These are phyloP conservation scores for Vaccinium vitisidaea DNA, from an alignment of 148 eudicot genomes.

Conservation along the genomic window DNA sequence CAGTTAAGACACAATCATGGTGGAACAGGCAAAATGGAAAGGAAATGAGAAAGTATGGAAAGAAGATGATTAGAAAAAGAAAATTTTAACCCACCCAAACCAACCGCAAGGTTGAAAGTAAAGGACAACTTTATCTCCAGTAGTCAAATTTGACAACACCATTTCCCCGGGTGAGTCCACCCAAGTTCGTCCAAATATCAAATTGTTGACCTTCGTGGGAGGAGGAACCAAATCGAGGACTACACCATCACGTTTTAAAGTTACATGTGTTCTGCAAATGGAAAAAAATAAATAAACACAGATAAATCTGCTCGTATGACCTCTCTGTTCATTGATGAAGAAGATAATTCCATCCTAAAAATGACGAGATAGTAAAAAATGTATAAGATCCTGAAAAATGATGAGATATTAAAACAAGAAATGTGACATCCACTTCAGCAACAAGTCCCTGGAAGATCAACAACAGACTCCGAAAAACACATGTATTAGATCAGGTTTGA, in stretches of 20 bases:
- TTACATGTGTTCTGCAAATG: constrained; percentile 66
- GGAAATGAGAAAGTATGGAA: background rate
- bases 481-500: background rate
- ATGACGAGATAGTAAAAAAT: background rate
- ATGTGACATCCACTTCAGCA: background rate
- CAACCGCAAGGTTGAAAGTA: constrained; percentile 98
- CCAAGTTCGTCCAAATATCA: constrained; percentile 97
- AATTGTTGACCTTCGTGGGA: constrained; percentile 84
- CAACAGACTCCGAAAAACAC: background rate
- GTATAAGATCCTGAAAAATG: background rate
- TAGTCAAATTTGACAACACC: constrained; percentile 79
- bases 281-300: background rate
- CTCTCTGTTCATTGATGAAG: background rate
- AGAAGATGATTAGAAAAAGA: background rate
- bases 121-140: constrained; percentile 91
- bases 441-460: background rate
- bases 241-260: constrained; percentile 72
- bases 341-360: background rate
- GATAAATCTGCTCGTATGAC: background rate
- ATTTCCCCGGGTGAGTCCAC: constrained; percentile 96
- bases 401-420: background rate
- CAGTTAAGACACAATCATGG: background rate
- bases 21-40: constrained; percentile 2
- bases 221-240: constrained; percentile 96
- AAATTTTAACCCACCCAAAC: constrained; percentile 71